A percentile compares a stretch with the other conserved stretches of the same genome.
Evolutionary conservation across 192 early-diverging fungal genomes (phyloP).

Genomic region (Mortierella antarctica): DNA sequence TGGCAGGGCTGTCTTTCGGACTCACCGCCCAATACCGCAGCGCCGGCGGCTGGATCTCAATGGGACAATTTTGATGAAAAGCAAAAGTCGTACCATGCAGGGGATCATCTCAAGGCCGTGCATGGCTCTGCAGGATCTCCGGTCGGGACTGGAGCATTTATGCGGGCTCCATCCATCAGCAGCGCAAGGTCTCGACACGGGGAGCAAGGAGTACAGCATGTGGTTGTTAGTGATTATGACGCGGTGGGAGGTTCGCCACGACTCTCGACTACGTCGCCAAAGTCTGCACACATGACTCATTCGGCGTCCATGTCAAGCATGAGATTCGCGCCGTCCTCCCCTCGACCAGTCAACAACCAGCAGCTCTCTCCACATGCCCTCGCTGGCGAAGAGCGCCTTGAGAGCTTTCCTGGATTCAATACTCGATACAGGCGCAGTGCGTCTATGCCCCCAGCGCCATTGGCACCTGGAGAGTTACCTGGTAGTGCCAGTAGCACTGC

Average conservation of each 20-base stretch:
- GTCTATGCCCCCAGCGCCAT: constrained; percentile 26
- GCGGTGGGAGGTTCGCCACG: too few relatives aligned
- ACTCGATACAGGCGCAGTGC: constrained; percentile 25
- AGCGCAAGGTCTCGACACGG: too few relatives aligned
- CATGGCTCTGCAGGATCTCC: too few relatives aligned
- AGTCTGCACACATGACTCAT: background rate
- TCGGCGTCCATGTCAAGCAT: constrained; percentile 3
- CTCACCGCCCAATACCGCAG: constrained; percentile 7
- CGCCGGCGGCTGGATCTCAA: constrained; percentile 1
- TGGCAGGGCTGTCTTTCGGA: constrained; percentile 29
- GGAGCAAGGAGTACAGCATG: too few relatives aligned
- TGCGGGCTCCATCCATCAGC: too few relatives aligned
- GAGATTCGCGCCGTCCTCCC: constrained; percentile 11
- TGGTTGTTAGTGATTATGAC: too few relatives aligned
- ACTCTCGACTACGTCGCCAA: too few relatives aligned
- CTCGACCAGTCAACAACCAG: background rate
- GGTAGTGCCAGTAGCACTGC: background rate
- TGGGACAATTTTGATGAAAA: constrained; percentile 29
- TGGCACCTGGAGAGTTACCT: background rate
- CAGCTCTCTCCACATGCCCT: background rate
- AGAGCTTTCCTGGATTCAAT: background rate
- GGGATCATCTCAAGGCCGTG: too few relatives aligned
- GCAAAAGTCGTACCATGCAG: background rate
- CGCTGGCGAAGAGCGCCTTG: background rate
- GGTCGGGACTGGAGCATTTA: too few relatives aligned